A percentile compares a stretch with the other conserved stretches of the same genome.
Conservation (phyloP, 2,329 filamentous ascomycete genomes). For the Cadophora malorum region DNA sequence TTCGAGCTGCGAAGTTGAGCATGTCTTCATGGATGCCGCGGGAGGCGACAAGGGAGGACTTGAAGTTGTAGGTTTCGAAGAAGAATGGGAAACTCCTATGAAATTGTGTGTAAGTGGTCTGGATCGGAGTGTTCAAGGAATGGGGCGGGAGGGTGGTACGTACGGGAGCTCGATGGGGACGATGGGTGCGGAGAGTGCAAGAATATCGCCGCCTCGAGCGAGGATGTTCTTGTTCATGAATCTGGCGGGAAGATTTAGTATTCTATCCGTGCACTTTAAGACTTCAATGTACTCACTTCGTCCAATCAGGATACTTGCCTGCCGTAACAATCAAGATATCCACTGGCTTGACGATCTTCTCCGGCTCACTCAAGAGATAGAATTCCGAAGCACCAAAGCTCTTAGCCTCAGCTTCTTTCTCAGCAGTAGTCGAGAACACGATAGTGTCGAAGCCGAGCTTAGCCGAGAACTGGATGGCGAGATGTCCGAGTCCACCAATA, state of each 20-base stretch:
- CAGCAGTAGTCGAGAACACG: conserved; percentile 62
- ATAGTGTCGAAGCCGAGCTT: conserved; percentile 66
- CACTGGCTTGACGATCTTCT: conserved; percentile 33
- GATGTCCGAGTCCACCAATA: conserved; percentile 64
- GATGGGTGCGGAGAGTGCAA: conserved; percentile 50
- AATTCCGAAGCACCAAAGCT: conserved; percentile 63
- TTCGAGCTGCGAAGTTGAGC: conserved; percentile 32
- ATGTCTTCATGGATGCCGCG: conserved; percentile 32
- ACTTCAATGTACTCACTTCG: conserved; percentile 29
- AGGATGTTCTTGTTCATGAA: conserved; percentile 45
- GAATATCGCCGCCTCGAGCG: conserved; percentile 54
- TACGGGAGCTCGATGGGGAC: conserved; percentile 32
- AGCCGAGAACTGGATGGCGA: conserved; percentile 65
- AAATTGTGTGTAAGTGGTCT: background rate
- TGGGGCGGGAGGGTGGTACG: background rate
- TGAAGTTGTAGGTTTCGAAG: conserved; percentile 32
- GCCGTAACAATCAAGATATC: conserved; percentile 35
- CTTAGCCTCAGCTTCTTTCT: conserved; percentile 63
- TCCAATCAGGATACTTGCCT: conserved; percentile 48
- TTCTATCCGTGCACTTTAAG: background rate
- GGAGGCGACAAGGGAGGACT: conserved; percentile 30
- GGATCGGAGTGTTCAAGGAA: too few species aligned
- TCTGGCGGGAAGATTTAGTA: background rate
- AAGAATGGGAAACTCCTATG: conserved; percentile 29
- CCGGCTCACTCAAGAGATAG: conserved; percentile 40